phyloP scores from a whole-genome alignment of 495 filamentous ascomycete genomes.

The Pseudevernia furfuracea region DNA sequence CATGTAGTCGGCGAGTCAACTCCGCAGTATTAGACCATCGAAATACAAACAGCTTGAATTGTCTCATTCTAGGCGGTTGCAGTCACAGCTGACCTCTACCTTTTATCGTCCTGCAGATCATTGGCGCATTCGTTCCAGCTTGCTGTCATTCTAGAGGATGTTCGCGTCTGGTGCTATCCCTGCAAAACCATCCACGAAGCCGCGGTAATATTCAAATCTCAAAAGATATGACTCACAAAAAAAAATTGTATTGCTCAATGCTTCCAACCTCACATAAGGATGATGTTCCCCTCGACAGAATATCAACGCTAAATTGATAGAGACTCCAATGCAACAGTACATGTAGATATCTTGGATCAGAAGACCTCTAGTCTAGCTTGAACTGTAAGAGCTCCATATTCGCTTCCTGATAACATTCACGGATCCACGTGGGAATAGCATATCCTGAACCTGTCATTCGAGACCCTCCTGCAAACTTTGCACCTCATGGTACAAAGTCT shows the following conservation, averaged over 20 bases:
- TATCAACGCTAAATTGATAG: not conserved
- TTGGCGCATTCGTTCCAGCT: not conserved
- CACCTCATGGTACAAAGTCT: conserved; percentile 37
- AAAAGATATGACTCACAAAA: not conserved
- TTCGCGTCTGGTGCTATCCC: not conserved
- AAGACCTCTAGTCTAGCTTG: not conserved
- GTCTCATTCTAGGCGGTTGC: not conserved
- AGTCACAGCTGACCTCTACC: not conserved
- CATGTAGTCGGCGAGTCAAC: not conserved
- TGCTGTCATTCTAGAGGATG: not conserved
- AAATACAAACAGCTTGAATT: not conserved
- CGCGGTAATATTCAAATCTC: not conserved
- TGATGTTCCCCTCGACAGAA: not conserved
- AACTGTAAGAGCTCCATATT: not conserved
- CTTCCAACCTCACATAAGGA: not conserved
- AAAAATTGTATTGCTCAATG: not conserved
- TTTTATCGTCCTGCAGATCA: not conserved
- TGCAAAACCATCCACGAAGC: not conserved
- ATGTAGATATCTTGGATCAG: not conserved
- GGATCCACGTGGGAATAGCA: not conserved
- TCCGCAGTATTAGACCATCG: not conserved
- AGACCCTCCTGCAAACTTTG: conserved; percentile 28
- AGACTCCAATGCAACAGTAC: not conserved
- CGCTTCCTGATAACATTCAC: not conserved
- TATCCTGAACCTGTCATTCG: not conserved